Evolutionary conservation across 805 yeast species (phyloP), one percentile per base, ranked within the genome.

Genomic region (Komagataella pseudopastoris): DNA sequence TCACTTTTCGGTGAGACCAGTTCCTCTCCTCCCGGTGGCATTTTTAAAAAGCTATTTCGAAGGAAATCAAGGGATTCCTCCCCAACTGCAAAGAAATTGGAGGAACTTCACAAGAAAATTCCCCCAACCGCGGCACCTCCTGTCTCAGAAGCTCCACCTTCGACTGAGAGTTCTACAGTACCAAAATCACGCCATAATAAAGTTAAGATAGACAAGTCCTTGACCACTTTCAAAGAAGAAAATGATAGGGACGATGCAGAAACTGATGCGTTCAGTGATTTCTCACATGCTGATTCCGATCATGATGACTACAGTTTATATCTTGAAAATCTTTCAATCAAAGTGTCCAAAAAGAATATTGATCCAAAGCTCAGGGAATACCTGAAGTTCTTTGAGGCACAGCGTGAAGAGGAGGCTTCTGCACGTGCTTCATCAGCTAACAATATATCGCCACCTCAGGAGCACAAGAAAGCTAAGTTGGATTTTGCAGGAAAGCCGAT

Each of bases 401-500:
- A 30, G 5, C 39, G 39, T 30, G 39, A 30, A 30, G 39, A 30
- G 14, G 39, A 30, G 14, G 39, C 39, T 6, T 30, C 39, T 30
- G 39, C 39, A 30, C 39, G 39, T 10, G 39, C 39, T 30, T 30
- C 39, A 8, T 10, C 14, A 5, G 39, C 39, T 10, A 30, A 30
- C 14, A 30, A n/a, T 5, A n/a, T 14, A 30, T 8, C 39, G 4
- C 12, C 39, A 30, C 14, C 39, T 30, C 39, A 30, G 14, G 39
- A 30, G 39, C 12, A 12, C n/a, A 30, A 30, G 23, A 45, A 16
- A 6, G 30, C 23, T 3, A 63, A 59, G 46, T 61, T 67, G 36
- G 76, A 71, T 52, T 64, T 59, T 1, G 65, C 64, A 39, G 76
- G 75, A 0, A 70, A 76, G 55, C 74, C 72, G 6, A 63, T 78